Evolutionary conservation across 2,329 filamentous ascomycete species (phyloP), one percentile per base, ranked within the genome.

Genomic region (Alternaria infectoria): DNA sequence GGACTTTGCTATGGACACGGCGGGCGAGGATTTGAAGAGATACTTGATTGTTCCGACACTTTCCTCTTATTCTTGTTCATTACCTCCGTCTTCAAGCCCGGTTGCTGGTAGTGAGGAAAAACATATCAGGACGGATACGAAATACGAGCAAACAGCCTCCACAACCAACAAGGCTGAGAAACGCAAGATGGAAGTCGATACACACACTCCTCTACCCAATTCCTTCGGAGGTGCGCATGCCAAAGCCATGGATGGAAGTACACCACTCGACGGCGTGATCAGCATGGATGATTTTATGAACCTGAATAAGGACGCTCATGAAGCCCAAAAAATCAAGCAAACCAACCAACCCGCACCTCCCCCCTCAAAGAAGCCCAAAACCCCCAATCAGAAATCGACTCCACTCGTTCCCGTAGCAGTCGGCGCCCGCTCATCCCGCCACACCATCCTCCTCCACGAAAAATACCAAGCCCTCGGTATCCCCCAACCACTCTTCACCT

Each of bases 401-500:
- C 40, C 65, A 4, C 51, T 59, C 4, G 55, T 57, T 4, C 74
- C 75, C 10, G 59, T 73, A 15, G 67, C 70, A 9, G 47, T 77
- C 3, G 71, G 73, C 4, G 65, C 69, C 11, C 64, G 68, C 6
- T 66, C 62, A 12, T 72, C 70, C 40, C 68, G 61, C n/a, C 50
- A 73, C 58, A 73, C 61, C 2, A 62, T 69, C 36, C n/a, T 59
- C 2, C 65, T 79, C 1, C 59, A 77, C 40, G 69, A 76, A 10
- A 73, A 71, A 54, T 65, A 62, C 57, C 76, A 78, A 43, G 66
- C 63, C 2, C 68, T 74, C 13, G 71, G 62, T 4, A 66, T 74
- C 5, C 59, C 64, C 4, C 64, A 67, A n/a, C 76, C 76, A 0
- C 25, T 63, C 2, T 75, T 74, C 58, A 64, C 47, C 0, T 77